These are phyloP conservation scores for Termitomyces sp. DNA, from an alignment of 768 basidiomycete genomes.

Conservation along the genomic window DNA sequence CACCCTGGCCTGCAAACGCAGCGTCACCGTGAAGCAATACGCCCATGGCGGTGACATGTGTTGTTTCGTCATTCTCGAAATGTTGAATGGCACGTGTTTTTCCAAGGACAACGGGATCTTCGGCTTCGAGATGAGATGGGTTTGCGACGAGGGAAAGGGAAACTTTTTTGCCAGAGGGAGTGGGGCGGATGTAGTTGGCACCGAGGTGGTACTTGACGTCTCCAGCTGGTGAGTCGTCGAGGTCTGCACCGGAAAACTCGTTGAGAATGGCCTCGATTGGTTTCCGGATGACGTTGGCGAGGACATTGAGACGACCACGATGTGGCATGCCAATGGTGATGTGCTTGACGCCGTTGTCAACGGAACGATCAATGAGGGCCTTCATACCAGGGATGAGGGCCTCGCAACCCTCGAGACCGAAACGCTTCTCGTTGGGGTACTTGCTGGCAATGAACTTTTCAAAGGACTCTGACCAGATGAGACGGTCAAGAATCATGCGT, in stretches of 20 bases:
- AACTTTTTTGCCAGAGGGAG: slow-evolving; percentile 97
- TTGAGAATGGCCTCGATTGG: slow-evolving; percentile 97
- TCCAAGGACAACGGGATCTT: slow-evolving; percentile 96
- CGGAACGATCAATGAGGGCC: slow-evolving; percentile 96
- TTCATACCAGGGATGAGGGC: slow-evolving; percentile 99
- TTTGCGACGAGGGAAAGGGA: slow-evolving; percentile 97
- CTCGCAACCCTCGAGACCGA: slow-evolving; percentile 98
- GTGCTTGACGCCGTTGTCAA: slow-evolving; percentile 92
- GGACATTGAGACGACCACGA: slow-evolving; percentile 95
- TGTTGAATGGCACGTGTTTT: slow-evolving; percentile 98
- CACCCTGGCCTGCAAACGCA: slow-evolving; percentile 96
- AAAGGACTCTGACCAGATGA: slow-evolving; percentile 99
- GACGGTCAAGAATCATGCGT: slow-evolving; percentile 96
- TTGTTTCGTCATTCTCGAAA: slow-evolving; percentile 79
- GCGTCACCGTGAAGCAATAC: slow-evolving; percentile 97
- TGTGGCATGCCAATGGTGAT: slow-evolving; percentile 99
- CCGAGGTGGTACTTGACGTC: slow-evolving; percentile 99
- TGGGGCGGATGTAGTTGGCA: slow-evolving; percentile 97
- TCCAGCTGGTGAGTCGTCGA: slow-evolving; percentile 72
- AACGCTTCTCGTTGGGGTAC: slow-evolving; percentile 99
- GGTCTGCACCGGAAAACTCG: slow-evolving; percentile 80
- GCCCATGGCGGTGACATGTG: slow-evolving; percentile 85
- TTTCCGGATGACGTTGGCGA: slow-evolving; percentile 98
- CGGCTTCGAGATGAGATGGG: slow-evolving; percentile 96
- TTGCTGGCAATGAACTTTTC: slow-evolving; percentile 99